These are phyloP conservation scores for Xylogone sp. DNA, from an alignment of 2,329 filamentous ascomycete species.

Conservation along the genomic window DNA sequence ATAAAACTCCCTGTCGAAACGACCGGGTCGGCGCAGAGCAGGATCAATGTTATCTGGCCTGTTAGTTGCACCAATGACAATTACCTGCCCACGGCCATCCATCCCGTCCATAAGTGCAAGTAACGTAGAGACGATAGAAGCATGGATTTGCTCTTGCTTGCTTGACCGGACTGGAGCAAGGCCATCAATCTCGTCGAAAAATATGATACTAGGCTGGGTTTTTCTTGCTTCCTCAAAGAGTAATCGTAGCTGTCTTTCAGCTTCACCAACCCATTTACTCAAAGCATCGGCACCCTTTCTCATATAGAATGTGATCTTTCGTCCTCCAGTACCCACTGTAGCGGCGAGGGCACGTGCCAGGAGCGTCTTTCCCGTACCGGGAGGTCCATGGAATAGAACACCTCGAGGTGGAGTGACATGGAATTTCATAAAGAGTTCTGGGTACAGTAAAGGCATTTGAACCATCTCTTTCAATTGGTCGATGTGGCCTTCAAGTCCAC, in stretches of 20 bases:
- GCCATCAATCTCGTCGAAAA: constrained; percentile 98
- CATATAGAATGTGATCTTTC: constrained; percentile 99
- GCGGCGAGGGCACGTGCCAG: constrained; percentile 89
- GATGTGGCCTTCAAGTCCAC: constrained; percentile 88
- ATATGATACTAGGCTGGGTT: constrained; percentile 97
- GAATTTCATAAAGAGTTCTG: constrained; percentile 87
- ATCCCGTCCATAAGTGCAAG: constrained; percentile 95
- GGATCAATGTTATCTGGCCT: constrained; percentile 95
- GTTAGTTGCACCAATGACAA: constrained; percentile 98
- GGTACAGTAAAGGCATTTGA: constrained; percentile 86
- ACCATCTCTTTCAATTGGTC: constrained; percentile 99
- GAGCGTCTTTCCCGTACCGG: constrained; percentile 93
- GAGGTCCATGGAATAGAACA: constrained; percentile 94
- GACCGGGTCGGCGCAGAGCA: constrained; percentile 86
- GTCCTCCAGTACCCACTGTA: constrained; percentile 81
- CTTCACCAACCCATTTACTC: constrained; percentile 98
- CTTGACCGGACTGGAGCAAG: constrained; percentile 93
- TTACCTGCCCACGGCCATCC: constrained; percentile 96
- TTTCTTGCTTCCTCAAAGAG: constrained; percentile 94
- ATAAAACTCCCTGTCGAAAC: constrained; percentile 97
- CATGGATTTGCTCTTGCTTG: constrained; percentile 98
- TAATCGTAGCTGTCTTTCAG: constrained; percentile 87
- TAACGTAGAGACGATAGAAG: constrained; percentile 94
- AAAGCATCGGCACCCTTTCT: constrained; percentile 95
- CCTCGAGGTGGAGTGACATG: constrained; percentile 91